phyloP scores from a whole-genome alignment of 2,329 filamentous ascomycete species.

The Hymenoscyphus scutula region DNA sequence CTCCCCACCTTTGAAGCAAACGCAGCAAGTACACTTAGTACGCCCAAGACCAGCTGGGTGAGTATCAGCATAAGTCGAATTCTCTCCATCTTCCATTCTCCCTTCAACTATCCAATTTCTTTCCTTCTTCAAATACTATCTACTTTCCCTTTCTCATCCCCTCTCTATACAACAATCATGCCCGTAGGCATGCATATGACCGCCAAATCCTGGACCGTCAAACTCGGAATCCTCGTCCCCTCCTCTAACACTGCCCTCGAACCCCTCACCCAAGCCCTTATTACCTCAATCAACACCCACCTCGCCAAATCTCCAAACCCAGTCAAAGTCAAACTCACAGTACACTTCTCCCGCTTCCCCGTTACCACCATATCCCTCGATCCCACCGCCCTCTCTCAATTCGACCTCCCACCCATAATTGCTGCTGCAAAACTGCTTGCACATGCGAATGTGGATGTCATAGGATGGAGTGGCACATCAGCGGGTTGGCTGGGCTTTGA shows the following conservation, averaged over 20 bases:
- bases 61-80: too few relatives aligned
- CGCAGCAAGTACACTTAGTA: neutral
- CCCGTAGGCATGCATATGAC: constrained; percentile 6
- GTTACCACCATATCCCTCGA: constrained; percentile 42
- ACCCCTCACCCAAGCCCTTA: constrained; percentile 41
- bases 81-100: too few relatives aligned
- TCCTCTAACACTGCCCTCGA: constrained; percentile 46
- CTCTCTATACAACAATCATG: neutral
- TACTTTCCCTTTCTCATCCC: neutral
- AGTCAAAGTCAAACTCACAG: constrained; percentile 40
- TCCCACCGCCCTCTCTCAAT: constrained; percentile 36
- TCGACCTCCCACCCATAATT: constrained; percentile 35
- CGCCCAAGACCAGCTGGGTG: too few relatives aligned
- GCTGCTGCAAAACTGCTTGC: constrained; percentile 38
- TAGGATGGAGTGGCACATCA: constrained; percentile 41
- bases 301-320: constrained; percentile 25
- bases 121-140: neutral
- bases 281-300: constrained; percentile 29
- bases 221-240: constrained; percentile 43
- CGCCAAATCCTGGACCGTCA: constrained; percentile 14
- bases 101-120: too few relatives aligned
- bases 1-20: neutral
- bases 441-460: constrained; percentile 40
- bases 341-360: constrained; percentile 44
- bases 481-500: constrained; percentile 43